Evolutionary conservation across 345 rosid species (phyloP).

Genomic region (Eucalyptus shirleyi): DNA sequence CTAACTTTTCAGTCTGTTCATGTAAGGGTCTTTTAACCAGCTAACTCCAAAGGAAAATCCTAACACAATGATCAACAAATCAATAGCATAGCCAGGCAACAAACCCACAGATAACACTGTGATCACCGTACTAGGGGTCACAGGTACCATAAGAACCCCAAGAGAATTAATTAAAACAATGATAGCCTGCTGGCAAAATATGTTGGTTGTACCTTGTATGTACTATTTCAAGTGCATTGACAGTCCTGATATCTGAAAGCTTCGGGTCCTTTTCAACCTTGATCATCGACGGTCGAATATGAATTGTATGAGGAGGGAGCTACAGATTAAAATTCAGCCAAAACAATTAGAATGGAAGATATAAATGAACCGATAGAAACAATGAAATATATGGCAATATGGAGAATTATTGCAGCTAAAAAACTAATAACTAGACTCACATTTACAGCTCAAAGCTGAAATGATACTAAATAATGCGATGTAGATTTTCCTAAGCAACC

Average conservation of each 20-base stretch:
- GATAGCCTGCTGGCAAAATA: neutral
- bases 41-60: neutral
- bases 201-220: conserved; percentile 36
- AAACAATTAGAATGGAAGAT: neutral
- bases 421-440: neutral
- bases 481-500: neutral
- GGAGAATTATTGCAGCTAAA: neutral
- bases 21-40: neutral
- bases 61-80: neutral
- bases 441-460: neutral
- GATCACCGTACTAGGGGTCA: neutral
- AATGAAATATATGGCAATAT: neutral
- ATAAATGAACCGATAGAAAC: neutral
- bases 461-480: neutral
- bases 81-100: neutral
- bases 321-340: conserved; percentile 1
- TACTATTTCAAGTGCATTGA: conserved; percentile 54
- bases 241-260: conserved; percentile 4
- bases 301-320: conserved; percentile 37
- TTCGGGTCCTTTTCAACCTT: conserved; percentile 35
- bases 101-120: neutral
- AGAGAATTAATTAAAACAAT: neutral
- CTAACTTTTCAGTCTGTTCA: neutral
- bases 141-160: neutral
- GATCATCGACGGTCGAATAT: conserved; percentile 56